Base-by-base conservation (phyloP, 2,329 filamentous ascomycete species). In the Pyricularia pennisetigena region DNA sequence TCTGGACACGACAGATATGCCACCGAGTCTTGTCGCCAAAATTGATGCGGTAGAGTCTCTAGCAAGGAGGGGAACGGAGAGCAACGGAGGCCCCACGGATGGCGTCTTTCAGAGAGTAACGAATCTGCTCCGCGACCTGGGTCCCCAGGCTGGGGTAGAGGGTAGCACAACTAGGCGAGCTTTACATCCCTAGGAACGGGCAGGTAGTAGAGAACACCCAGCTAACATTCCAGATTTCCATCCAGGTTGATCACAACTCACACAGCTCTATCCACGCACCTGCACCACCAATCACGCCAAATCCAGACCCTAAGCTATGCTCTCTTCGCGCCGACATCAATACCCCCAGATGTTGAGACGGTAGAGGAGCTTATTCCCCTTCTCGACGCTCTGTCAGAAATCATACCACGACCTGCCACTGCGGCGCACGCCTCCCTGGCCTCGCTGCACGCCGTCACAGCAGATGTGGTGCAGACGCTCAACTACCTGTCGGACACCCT, bases 401-500 rank as follows among this genome's bases (percentile, higher is more conserved):
- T 85, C 70, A 88, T 94, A 80, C 90, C 91, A 4, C 83, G 84
- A 16, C 86, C 86, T 4, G 84, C 85, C 59, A 85, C 90, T 70
- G 75, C 85, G 16, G 87, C 87, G 0, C 85, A 90, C 72, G 83
- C 84, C 72, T 91, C 90, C 10, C 80, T 94, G 64, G 84, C 88
- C 69, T 84, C 86, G 26, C 83, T 94, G 67, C 89, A 92, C 75
- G 83, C 86, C 7, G 83, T 92, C 71, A 94, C 91, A 0, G 82
- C 86, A 29, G 90, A 93, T 70, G 81, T 94, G 30, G 86, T 94
- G 9, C 86, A 92, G 74, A 92, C 92, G 7, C 85, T 99, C 64
- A 93, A 92, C 73, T 90, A 93, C 72, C 83, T 99, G 4, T 93
- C 92, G 7, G 95, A 99, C 76, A 94, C 92, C 3, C 83, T 99